These are phyloP conservation scores for Teratosphaeria nubilosa DNA, from an alignment of 2,329 filamentous ascomycete genomes.

Conservation along the genomic window DNA sequence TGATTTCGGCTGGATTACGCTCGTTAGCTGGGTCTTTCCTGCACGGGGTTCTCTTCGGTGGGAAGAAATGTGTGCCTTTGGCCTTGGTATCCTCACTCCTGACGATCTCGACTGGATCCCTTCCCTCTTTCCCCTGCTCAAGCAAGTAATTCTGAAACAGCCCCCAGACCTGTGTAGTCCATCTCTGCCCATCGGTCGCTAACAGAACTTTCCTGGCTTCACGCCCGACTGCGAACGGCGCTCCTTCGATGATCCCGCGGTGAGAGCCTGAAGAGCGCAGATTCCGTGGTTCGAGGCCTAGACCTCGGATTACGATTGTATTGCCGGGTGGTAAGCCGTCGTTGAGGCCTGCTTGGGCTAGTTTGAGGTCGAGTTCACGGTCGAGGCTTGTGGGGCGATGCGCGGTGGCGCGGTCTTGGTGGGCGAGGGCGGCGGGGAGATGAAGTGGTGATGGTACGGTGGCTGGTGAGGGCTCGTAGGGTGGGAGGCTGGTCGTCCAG, in stretches of 20 bases:
- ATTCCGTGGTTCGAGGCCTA: neutral
- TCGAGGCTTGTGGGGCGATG: too few relatives aligned
- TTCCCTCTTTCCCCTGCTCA: neutral
- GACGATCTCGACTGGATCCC: neutral
- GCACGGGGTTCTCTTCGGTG: too few relatives aligned
- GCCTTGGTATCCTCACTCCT: neutral
- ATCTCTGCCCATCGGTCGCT: neutral
- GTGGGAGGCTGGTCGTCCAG: too few relatives aligned
- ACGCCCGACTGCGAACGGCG: neutral
- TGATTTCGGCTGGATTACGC: too few relatives aligned
- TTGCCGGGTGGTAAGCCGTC: neutral
- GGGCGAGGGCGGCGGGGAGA: neutral
- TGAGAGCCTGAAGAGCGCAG: neutral
- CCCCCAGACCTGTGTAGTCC: neutral
- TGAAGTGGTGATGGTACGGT: too few relatives aligned
- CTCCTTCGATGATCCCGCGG: neutral
- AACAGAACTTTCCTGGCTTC: neutral
- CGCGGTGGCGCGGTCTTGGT: neutral
- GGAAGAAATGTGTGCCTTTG: too few relatives aligned
- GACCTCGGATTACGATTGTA: neutral
- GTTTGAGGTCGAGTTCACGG: neutral
- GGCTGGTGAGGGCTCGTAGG: too few relatives aligned
- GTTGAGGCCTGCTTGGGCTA: neutral
- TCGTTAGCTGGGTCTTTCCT: too few relatives aligned
- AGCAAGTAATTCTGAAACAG: neutral